Evolutionary conservation across 1,139 yeast genomes (phyloP), one percentile per base, ranked within the genome.

Genomic region (Diutina sp.): DNA sequence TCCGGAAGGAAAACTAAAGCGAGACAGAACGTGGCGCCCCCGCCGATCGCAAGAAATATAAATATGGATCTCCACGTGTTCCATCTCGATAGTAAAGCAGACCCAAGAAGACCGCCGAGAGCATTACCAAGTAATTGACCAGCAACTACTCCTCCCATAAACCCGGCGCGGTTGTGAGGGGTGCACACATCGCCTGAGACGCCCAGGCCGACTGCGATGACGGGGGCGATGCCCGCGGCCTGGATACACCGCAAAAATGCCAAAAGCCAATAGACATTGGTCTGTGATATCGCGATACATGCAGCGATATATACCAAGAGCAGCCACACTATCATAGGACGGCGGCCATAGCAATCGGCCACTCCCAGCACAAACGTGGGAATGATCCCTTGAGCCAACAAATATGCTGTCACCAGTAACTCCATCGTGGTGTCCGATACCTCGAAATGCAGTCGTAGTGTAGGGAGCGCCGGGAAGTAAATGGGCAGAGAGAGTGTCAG

Each of bases 221-320:
- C 78, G 0, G 95, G 86, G 0, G 91, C 83, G 11, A 84, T 83
- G 8, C 87, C 87, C 7, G 80, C 75, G 0, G 93, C 88, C 62
- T 87, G 91, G 9, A 85, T 61, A 63, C 87, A 81, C 58, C 96
- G 68, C 6, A 41, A n/a, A 21, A 51, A 51, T 38, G 84, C 68
- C 29, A 85, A 67, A 18, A 77, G 71, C 65, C 82, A 78, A 62
- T 82, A 85, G 2, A 70, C 68, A n/a, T 76, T 69, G 16, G 83
- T 70, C 21, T 76, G 69, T 0, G 90, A 89, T 14, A 87, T 66
- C 0, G 87, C 90, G 21, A 83, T 64, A 63, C 84, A 80, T 6
- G 84, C 80, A 1, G 76, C 82, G 8, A 82, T 72, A 58, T 79
- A 85, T 1, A 83, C 69, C 0, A 74, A 18, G 54, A 85, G 69